Evolutionary conservation across 176 grass and related monocot species (phyloP).

Genomic region (Bothriochloa decipiens): DNA sequence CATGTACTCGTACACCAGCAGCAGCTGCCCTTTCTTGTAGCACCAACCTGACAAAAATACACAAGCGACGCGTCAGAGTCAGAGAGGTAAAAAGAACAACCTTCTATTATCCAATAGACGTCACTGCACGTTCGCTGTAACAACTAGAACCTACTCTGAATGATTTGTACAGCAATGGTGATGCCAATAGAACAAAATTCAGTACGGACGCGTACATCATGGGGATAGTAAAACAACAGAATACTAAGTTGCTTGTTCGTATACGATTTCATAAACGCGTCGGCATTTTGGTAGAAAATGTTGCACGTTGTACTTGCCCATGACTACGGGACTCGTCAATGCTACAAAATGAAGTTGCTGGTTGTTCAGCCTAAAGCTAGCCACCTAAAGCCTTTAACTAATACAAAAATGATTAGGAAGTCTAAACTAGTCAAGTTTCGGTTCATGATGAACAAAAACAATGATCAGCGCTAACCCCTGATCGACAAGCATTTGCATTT

Average conservation of each 20-base stretch:
- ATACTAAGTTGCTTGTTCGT: neutral
- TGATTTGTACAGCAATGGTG: neutral
- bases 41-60: slow-evolving; percentile 54
- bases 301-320: neutral
- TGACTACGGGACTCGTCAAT: slow-evolving; percentile 7
- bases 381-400: no score
- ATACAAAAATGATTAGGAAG: no score
- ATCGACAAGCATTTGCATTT: no score
- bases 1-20: slow-evolving; percentile 94
- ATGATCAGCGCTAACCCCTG: no score
- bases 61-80: neutral
- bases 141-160: neutral
- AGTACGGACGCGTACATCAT: neutral
- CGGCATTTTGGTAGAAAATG: slow-evolving; percentile 4
- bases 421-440: no score
- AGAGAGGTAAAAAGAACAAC: neutral
- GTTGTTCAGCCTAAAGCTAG: neutral
- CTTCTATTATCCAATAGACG: neutral
- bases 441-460: no score
- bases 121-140: neutral
- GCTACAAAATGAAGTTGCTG: slow-evolving; percentile 7
- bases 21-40: slow-evolving; percentile 52
- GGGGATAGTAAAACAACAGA: neutral
- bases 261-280: slow-evolving; percentile 26
- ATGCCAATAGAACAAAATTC: neutral